Base-by-base conservation (phyloP, 2,329 filamentous ascomycete genomes). In the Colletotrichum neosansevieriae region DNA sequence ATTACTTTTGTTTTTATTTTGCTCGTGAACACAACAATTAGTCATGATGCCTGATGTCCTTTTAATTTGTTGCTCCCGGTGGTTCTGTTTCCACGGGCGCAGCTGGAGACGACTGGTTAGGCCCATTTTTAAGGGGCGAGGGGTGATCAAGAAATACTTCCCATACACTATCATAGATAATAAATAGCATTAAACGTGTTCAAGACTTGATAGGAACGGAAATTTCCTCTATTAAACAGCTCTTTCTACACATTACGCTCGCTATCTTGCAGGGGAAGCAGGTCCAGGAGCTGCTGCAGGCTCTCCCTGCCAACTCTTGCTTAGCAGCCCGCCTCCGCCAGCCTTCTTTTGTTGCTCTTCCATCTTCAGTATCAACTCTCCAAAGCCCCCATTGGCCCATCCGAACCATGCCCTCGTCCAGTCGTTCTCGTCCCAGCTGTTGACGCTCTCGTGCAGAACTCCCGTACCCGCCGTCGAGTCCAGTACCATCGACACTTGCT, bases 381-480 rank as follows among this genome's bases (percentile, higher is more conserved):
- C 81, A 73, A 82, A 79, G 69, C 81, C 73, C 19, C 80, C 81
- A 47, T 82, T 82, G 2, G 79, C 80, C 81, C 80, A 82, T 0
- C 80, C 80, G 57, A 82, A 83, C 83, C 83, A 85, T 21, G 80
- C 76, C n/a, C 83, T 73, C 21, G 81, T 82, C 75, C 78, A 86
- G 44, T 76, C 72, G 2, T 71, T 72, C 58, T 76, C 74, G 65
- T 80, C 75, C 75, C 83, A 83, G 3, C 79, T 78, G 66, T 83
- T 76, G 17, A 85, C 78, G 63, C 79, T 82, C 75, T 86, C 83
- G 65, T 86, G 84, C 13, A 86, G 80, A 7, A 86, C 77, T 0
- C 84, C 84, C 34, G 76, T 71, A 1, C 79, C 80, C 0, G 74
- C 74, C 5, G 81, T 83, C 63, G 78, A 82, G 62, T 81, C 74